These are phyloP conservation scores for Schizosaccharomyces lindneri DNA, from an alignment of 805 yeast genomes.

Conservation along the genomic window DNA sequence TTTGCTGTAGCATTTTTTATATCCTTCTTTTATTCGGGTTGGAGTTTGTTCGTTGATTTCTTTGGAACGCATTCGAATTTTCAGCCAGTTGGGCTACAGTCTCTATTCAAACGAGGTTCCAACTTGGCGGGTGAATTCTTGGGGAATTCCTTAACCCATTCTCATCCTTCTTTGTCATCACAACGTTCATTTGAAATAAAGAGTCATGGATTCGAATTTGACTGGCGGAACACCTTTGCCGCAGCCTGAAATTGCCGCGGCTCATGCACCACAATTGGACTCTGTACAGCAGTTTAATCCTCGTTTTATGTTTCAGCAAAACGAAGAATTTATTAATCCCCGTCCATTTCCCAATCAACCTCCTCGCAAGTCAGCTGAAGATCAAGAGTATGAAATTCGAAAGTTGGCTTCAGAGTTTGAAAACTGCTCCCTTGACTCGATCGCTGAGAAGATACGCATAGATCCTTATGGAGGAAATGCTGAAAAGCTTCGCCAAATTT, in stretches of 20 bases:
- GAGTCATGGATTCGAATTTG: background rate
- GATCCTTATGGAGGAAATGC: constrained; percentile 9
- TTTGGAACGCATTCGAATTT: too few species aligned
- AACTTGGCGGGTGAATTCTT: too few species aligned
- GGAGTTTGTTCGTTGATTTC: too few species aligned
- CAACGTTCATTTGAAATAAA: too few species aligned
- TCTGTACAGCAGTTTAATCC: background rate
- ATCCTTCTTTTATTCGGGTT: too few species aligned
- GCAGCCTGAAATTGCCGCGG: background rate
- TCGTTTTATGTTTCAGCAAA: background rate
- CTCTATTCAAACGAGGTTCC: too few species aligned
- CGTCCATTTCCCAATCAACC: background rate
- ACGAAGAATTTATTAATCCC: background rate
- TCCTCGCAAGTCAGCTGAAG: background rate
- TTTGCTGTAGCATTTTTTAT: too few species aligned
- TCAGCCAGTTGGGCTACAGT: too few species aligned
- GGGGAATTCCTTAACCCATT: too few species aligned
- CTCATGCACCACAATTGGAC: background rate
- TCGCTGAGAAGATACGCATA: constrained; percentile 9
- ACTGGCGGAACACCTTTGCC: background rate
- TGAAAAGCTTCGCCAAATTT: constrained; percentile 28
- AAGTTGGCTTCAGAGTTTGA: background rate
- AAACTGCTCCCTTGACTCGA: constrained; percentile 6
- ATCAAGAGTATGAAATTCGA: background rate
- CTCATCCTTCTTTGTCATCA: too few species aligned